Conservation (phyloP, 106 monocot species). For the Dendrobium huoshanense region DNA sequence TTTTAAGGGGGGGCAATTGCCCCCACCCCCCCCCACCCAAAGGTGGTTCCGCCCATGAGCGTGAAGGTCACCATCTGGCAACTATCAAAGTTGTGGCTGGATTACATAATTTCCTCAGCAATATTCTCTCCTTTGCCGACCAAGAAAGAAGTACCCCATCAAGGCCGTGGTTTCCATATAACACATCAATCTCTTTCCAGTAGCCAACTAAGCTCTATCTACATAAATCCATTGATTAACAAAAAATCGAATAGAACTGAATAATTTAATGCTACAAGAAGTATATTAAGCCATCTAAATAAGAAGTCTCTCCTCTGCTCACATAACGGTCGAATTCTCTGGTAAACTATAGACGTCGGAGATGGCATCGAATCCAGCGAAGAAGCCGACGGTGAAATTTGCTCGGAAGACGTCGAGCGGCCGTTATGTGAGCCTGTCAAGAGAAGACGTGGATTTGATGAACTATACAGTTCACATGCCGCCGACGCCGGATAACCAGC, state of each 20-base stretch:
- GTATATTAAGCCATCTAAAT: no score
- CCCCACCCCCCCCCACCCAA: no score
- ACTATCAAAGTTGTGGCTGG: background rate
- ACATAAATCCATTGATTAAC: no score
- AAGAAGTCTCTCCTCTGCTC: background rate
- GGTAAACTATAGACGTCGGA: background rate
- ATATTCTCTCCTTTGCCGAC: background rate
- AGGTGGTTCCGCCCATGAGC: no score
- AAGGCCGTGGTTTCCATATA: constrained; percentile 2
- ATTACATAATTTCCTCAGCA: background rate
- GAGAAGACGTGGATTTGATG: constrained; percentile 51
- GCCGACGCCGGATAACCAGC: constrained; percentile 92
- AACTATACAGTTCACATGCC: constrained; percentile 94
- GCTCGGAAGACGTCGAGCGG: constrained; percentile 83
- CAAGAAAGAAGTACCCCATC: background rate
- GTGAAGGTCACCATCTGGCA: constrained; percentile 9
- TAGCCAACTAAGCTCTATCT: no score
- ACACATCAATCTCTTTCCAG: no score
- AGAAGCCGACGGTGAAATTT: constrained; percentile 62
- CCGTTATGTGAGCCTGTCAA: constrained; percentile 52
- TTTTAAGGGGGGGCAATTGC: no score
- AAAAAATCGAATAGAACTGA: no score
- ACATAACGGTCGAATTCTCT: background rate
- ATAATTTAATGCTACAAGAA: no score
- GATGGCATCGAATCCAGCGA: constrained; percentile 28